These are phyloP conservation scores for Plectosphaerella plurivora DNA, from an alignment of 2,329 filamentous ascomycete genomes.

Conservation along the genomic window DNA sequence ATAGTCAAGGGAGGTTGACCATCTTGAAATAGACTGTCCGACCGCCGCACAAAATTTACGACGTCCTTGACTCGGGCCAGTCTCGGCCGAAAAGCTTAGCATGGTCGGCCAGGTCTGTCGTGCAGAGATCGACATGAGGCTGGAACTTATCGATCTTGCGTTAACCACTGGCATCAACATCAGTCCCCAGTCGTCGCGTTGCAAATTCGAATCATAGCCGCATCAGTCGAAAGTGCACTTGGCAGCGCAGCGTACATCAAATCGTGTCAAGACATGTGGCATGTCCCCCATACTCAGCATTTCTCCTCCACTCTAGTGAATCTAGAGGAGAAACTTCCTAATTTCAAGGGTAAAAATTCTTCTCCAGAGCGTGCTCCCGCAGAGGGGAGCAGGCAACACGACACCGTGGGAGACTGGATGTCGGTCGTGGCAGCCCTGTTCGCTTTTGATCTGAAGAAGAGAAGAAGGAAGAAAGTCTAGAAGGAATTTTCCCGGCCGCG, in stretches of 20 bases:
- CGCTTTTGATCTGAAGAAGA: constrained; percentile 58
- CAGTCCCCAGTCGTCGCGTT: too few relatives aligned
- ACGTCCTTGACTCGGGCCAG: too few relatives aligned
- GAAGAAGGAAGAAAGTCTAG: constrained; percentile 31
- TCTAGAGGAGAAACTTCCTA: constrained; percentile 54
- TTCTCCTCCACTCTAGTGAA: constrained; percentile 40
- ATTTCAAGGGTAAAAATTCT: constrained; percentile 48
- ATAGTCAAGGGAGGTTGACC: not conserved
- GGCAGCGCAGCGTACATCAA: too few relatives aligned
- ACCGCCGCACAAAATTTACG: too few relatives aligned
- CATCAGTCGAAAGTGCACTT: too few relatives aligned
- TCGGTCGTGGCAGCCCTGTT: constrained; percentile 60
- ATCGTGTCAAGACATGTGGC: not conserved
- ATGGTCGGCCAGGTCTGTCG: too few relatives aligned
- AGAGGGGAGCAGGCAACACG: constrained; percentile 52
- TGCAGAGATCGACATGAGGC: too few relatives aligned
- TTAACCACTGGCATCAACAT: too few relatives aligned
- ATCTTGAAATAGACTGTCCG: too few relatives aligned
- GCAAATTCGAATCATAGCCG: too few relatives aligned
- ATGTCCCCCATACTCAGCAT: constrained; percentile 62
- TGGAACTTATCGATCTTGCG: too few relatives aligned
- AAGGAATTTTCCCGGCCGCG: constrained; percentile 20
- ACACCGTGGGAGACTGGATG: constrained; percentile 55
- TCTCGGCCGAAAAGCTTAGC: too few relatives aligned
- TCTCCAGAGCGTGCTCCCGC: constrained; percentile 53